A percentile compares a stretch with the other conserved stretches of the same genome.
These are phyloP conservation scores for Ustilago nuda DNA, from an alignment of 1,284 basidiomycete genomes.

Conservation along the genomic window DNA sequence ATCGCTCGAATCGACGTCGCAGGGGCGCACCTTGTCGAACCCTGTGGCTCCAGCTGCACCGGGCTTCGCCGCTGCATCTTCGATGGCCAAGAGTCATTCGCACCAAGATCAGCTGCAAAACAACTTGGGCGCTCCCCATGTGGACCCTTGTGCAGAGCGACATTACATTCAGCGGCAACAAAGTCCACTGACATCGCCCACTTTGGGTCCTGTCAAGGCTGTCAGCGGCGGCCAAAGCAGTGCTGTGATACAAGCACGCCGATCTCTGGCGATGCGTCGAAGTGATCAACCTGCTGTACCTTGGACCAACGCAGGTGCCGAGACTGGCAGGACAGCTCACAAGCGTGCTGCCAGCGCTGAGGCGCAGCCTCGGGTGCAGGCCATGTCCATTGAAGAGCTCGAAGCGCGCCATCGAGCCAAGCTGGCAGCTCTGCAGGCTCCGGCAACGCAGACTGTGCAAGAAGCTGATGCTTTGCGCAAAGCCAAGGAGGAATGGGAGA, in stretches of 20 bases:
- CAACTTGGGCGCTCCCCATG: neutral
- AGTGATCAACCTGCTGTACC: constrained; percentile 29
- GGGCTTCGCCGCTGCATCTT: neutral
- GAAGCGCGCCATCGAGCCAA: constrained; percentile 50
- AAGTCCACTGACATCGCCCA: constrained; percentile 11
- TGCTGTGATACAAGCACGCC: constrained; percentile 39
- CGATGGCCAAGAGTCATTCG: constrained; percentile 30
- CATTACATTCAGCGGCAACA: constrained; percentile 11
- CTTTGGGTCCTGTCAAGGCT: constrained; percentile 9
- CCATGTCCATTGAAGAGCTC: constrained; percentile 54
- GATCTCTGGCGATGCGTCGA: constrained; percentile 36
- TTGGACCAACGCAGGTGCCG: constrained; percentile 45
- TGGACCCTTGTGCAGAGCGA: constrained; percentile 8
- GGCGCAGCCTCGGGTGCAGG: constrained; percentile 11
- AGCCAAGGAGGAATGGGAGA: constrained; percentile 54
- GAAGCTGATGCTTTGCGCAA: constrained; percentile 43
- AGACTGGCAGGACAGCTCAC: constrained; percentile 7
- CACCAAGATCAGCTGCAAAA: constrained; percentile 29
- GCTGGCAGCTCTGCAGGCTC: constrained; percentile 49
- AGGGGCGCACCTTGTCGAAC: constrained; percentile 30
- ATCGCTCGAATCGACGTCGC: constrained; percentile 1
- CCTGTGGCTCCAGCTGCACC: constrained; percentile 8
- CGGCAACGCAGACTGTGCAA: constrained; percentile 42
- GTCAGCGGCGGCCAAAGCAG: constrained; percentile 31
- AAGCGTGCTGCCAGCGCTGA: constrained; percentile 21